These are phyloP conservation scores for Hemileccinum impolitum DNA, from an alignment of 768 basidiomycete species.

Conservation along the genomic window DNA sequence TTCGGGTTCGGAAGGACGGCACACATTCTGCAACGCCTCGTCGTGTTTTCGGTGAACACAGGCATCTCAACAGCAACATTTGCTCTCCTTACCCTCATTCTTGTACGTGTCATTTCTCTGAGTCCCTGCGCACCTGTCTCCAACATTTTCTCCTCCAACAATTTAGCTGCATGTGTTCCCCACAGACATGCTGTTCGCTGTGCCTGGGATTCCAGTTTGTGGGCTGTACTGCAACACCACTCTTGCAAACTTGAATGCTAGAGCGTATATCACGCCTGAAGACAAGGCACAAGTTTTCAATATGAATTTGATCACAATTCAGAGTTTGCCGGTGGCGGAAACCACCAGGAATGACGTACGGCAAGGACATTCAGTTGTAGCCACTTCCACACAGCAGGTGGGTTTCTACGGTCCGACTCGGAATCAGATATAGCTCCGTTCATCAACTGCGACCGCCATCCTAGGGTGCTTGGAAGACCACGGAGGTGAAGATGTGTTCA, in stretches of 20 bases:
- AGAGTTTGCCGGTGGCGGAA: too few species aligned
- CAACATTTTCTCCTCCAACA: neutral
- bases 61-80: conserved; percentile 49
- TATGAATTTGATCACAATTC: too few species aligned
- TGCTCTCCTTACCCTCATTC: conserved; percentile 44
- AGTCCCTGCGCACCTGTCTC: conserved; percentile 37
- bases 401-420: neutral
- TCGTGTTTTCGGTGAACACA: neutral
- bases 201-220: neutral
- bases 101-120: neutral
- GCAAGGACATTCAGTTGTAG: too few species aligned
- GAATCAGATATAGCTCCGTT: too few species aligned
- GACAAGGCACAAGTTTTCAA: too few species aligned
- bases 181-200: neutral
- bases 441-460: too few species aligned
- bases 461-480: too few species aligned
- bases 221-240: neutral
- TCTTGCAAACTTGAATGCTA: too few species aligned
- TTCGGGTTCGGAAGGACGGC: neutral
- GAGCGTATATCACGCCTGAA: too few species aligned
- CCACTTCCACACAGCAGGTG: too few species aligned
- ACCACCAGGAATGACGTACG: too few species aligned
- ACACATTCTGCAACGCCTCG: neutral
- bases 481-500: too few species aligned
- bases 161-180: conserved; percentile 2